phyloP scores from a whole-genome alignment of 495 filamentous ascomycete species.

The Penicillium crystallinum region DNA sequence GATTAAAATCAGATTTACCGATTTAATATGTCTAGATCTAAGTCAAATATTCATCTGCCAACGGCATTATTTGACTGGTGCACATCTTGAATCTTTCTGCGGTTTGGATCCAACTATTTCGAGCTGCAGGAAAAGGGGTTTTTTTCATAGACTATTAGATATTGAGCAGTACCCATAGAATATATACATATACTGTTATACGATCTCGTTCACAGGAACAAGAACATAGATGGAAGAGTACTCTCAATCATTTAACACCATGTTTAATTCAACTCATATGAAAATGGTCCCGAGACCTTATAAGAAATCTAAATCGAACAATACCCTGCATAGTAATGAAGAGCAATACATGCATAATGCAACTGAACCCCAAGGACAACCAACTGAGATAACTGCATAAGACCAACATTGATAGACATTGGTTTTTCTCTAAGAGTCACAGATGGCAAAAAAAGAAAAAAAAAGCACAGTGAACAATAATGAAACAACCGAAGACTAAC shows the following conservation, averaged over 20 bases:
- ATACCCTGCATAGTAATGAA: neutral
- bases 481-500: conserved; percentile 5
- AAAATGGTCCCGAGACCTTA: conserved; percentile 5
- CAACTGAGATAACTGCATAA: neutral
- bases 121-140: too few species aligned
- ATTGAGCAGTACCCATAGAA: too few species aligned
- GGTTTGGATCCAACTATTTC: too few species aligned
- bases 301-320: conserved; percentile 6
- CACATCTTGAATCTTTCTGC: too few species aligned
- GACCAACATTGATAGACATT: neutral
- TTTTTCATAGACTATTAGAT: too few species aligned
- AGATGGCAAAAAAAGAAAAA: neutral
- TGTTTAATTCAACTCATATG: neutral
- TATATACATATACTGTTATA: too few species aligned
- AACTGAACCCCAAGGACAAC: conserved; percentile 5
- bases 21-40: too few species aligned
- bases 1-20: too few species aligned
- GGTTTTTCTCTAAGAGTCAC: neutral
- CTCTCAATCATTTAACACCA: neutral
- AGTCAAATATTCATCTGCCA: too few species aligned
- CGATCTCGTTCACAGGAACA: too few species aligned
- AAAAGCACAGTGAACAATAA: conserved; percentile 4
- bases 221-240: too few species aligned
- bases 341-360: conserved; percentile 13
- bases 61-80: too few species aligned